Percentiles rank a stretch among this genome's conserved stretches.
Evolutionary conservation across 202 grass and related monocot genomes (phyloP).

Genomic region (Carex arenaria): DNA sequence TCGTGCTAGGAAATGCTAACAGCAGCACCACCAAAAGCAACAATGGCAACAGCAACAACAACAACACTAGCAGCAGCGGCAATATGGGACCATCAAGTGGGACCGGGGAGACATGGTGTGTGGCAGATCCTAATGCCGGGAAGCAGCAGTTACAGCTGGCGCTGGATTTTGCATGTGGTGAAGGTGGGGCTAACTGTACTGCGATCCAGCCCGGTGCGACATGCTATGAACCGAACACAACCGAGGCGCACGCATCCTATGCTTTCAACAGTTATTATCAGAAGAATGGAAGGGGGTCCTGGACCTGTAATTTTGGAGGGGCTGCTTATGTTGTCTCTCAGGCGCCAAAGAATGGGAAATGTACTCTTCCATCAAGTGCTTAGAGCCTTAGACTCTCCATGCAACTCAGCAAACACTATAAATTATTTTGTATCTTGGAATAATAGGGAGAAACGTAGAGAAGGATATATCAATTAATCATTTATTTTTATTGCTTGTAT

Average conservation of each 20-base stretch:
- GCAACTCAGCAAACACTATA: neutral
- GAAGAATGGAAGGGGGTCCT: slow-evolving; percentile 55
- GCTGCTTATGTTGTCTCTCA: slow-evolving; percentile 75
- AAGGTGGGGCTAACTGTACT: slow-evolving; percentile 63
- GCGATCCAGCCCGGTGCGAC: slow-evolving; percentile 67
- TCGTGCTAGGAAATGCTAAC: slow-evolving; percentile 44
- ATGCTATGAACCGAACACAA: slow-evolving; percentile 87
- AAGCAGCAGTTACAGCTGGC: slow-evolving; percentile 49
- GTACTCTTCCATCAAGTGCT: neutral
- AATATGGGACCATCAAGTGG: slow-evolving; percentile 33
- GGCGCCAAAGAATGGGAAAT: slow-evolving; percentile 28
- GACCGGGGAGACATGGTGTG: slow-evolving; percentile 64
- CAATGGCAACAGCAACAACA: slow-evolving; percentile 18
- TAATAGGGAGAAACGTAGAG: neutral
- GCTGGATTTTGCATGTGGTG: slow-evolving; percentile 76
- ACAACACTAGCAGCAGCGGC: neutral
- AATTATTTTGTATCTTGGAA: neutral
- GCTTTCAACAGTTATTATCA: slow-evolving; percentile 99
- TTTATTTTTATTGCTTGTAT: no score
- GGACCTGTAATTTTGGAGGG: slow-evolving; percentile 91
- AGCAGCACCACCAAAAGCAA: neutral
- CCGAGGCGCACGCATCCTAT: slow-evolving; percentile 64
- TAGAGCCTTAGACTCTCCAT: neutral
- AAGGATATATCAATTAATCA: no score
- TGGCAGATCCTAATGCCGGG: slow-evolving; percentile 56